These are phyloP conservation scores for Carnegiea gigantea DNA, from an alignment of 179 eudicot genomes.

Conservation along the genomic window DNA sequence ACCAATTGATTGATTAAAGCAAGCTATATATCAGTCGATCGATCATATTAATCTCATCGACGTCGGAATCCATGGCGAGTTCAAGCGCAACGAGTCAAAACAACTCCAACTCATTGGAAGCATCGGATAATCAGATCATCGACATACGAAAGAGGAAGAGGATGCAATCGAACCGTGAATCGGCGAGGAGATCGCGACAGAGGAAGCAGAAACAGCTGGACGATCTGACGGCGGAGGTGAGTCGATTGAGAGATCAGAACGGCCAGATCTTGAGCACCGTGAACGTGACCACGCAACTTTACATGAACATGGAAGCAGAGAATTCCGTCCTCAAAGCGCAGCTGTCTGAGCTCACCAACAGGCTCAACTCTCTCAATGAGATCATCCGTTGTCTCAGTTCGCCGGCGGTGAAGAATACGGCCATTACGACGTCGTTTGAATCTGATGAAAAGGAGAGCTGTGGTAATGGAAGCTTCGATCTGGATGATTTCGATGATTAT, in stretches of 20 bases:
- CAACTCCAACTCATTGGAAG: slow-evolving; percentile 1
- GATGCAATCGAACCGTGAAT: slow-evolving; percentile 65
- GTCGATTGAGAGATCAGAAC: slow-evolving; percentile 45
- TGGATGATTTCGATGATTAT: slow-evolving; percentile 23
- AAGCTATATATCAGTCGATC: no score
- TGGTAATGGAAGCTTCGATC: slow-evolving; percentile 19
- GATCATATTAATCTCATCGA: no score
- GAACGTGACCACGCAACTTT: slow-evolving; percentile 34
- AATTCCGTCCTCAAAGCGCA: slow-evolving; percentile 62
- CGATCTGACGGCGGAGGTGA: slow-evolving; percentile 35
- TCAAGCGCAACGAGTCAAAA: slow-evolving; percentile 11
- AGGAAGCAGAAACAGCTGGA: slow-evolving; percentile 56
- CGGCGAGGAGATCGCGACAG: slow-evolving; percentile 57
- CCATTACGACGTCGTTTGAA: not conserved
- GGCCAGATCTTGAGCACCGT: slow-evolving; percentile 31
- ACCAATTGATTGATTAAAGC: no score
- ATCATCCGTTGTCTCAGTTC: slow-evolving; percentile 30
- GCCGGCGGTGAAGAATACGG: not conserved
- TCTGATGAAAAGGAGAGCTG: slow-evolving; percentile 21
- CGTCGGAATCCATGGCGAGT: not conserved
- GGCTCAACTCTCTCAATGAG: slow-evolving; percentile 47
- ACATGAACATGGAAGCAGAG: slow-evolving; percentile 47
- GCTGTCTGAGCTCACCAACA: slow-evolving; percentile 51
- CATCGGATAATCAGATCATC: not conserved
- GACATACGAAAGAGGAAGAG: slow-evolving; percentile 58